Evolutionary conservation across 176 grass and related monocot species (phyloP), one percentile per base, ranked within the genome.

Genomic region (Musa beccarii): DNA sequence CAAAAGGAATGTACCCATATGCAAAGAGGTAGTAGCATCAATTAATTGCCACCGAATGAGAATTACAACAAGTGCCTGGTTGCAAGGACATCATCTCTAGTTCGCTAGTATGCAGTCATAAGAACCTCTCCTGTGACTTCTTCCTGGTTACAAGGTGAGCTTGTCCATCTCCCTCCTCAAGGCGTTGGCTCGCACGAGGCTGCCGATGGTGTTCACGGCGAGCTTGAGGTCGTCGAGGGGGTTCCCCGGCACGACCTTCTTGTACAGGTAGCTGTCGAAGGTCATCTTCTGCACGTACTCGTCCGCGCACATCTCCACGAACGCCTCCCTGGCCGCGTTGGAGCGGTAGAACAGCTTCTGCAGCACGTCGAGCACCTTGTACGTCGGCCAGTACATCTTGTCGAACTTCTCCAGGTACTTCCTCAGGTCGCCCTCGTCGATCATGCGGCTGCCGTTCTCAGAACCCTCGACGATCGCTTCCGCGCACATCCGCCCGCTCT

Each of bases 271-370:
- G 84, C 95, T 98, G 79, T 98, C 95, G 63, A 98, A 98, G 28
- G 95, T 98, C 95, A 98, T 98, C 80, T 85, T 93, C 84, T 98
- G 95, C 0, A 98, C 90, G 71, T 99, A 99, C 75, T 99, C 95
- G 79, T 99, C 90, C 67, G 90, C 90, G 70, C 95, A 99, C 95
- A 99, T 98, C 88, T 98, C 90, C 25, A 98, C 95, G 75, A 98
- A 98, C 1, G 95, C 95, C 84, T 98, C 95, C 11, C 90, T 74
- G 1, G 95, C 95, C 0, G 95, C 74, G 79, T 94, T 98, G 68
- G 90, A 93, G 59, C 95, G 88, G 82, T 98, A 98, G 91, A 98
- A 98, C 73, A 98, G 86, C 90, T 98, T 98, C 81, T 98, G 95
- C 84, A 98, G 81, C 80, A 98, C 85, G 81, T 98, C 95, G 1